Evolutionary conservation across 345 rosid genomes (phyloP), one percentile per base, ranked within the genome.

Genomic region (Syzygium jambos): DNA sequence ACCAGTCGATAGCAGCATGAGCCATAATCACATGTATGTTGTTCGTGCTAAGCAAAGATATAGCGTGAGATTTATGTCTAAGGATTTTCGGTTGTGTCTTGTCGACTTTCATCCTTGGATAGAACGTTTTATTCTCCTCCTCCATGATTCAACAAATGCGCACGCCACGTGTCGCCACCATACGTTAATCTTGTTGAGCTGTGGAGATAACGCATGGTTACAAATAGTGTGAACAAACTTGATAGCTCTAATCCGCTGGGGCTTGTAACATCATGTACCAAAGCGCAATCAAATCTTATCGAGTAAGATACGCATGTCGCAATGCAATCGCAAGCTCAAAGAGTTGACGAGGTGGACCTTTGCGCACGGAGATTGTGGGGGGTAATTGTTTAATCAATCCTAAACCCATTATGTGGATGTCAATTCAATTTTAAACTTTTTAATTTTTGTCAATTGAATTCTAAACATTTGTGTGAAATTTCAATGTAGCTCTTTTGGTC

Each of bases 401-500:
- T 1, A 0, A 78, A 78, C 1, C 4, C 19, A 2, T 34, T 9
- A 38, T 19, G 16, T 2, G 3, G 0, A 8, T 78, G 0, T 78
- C 6, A 34, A 78, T 78, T 38, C 2, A 9, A 1, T 49, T 7
- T 4, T 19, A 19, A 25, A 78, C 0, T 78, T 78, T 41, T 0
- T 12, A 9, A 78, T 43, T 43, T 43, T 43, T n/a, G 0, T 2
- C 30, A 61, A 61, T 13, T 14, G 0, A 61, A 9, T 3, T 13
- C 17, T 61, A 13, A 1, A 61, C 11, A 2, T 61, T 3, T 61
- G 17, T 3, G 4, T n/a, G 17, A 61, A n/a, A 13, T 61, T 27
- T 61, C 16, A 1, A 61, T 13, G 34, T 13, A 61, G 7, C 46
- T 1, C 46, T 43, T 43, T 43, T 6, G 46, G 46, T 1, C 7